Percentiles rank a stretch among this genome's conserved stretches.
These are phyloP conservation scores for Aspergillus sp. DNA, from an alignment of 2,329 filamentous ascomycete species.

Conservation along the genomic window DNA sequence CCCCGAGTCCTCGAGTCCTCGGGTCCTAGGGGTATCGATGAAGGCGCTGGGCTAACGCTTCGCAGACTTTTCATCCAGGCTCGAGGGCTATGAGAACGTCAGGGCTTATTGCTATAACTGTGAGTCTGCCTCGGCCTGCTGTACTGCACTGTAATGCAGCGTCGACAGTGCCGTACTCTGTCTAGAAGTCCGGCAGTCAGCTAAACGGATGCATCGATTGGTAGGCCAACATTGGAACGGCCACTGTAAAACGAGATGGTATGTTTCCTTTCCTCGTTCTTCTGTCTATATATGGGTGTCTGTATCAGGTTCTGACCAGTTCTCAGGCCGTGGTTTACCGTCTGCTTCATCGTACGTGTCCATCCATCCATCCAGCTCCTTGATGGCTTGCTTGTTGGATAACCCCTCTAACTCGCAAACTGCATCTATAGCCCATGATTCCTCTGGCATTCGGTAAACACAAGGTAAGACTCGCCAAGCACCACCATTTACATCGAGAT, in stretches of 20 bases:
- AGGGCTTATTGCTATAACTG: conserved; percentile 40
- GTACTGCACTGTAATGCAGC: neutral
- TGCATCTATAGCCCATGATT: conserved; percentile 27
- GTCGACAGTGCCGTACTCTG: conserved; percentile 1
- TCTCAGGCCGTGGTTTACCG: conserved; percentile 35
- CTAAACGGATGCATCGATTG: neutral
- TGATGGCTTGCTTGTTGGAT: too few species aligned
- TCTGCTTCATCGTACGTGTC: conserved; percentile 35
- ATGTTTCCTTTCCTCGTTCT: conserved; percentile 7
- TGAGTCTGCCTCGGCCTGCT: conserved; percentile 12
- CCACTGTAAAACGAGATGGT: conserved; percentile 37
- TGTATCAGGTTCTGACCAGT: conserved; percentile 5
- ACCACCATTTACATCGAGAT: neutral
- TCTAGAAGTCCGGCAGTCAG: conserved; percentile 3
- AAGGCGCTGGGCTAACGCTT: conserved; percentile 6
- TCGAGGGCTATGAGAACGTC: conserved; percentile 38
- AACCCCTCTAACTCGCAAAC: too few species aligned
- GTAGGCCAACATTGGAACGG: conserved; percentile 37
- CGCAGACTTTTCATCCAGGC: conserved; percentile 35
- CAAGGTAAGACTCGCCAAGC: conserved; percentile 16
- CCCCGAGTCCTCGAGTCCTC: conserved; percentile 4
- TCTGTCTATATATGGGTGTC: neutral
- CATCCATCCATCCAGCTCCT: neutral
- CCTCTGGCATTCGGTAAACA: conserved; percentile 32
- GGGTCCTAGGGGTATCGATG: neutral